Percentiles rank a stretch among this genome's conserved stretches.
phyloP scores from a whole-genome alignment of 2,329 filamentous ascomycete species.

The Calycina herbarum region DNA sequence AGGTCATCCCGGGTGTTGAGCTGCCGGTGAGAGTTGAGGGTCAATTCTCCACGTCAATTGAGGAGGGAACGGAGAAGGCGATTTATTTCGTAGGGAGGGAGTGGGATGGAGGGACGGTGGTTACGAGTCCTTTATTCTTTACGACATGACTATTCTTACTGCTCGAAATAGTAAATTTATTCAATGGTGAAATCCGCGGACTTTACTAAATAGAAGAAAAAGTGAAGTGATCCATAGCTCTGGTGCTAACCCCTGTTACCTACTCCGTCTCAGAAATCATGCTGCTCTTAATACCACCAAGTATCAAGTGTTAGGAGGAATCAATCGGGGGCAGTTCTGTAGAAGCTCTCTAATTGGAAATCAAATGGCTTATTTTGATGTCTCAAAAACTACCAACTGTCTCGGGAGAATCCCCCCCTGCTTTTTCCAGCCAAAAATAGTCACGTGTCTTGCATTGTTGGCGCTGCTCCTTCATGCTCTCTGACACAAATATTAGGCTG shows the following conservation, averaged over 20 bases:
- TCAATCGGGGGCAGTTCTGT: no score
- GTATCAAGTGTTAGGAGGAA: no score
- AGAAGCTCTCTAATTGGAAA: no score
- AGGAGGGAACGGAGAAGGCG: slow-evolving; percentile 14
- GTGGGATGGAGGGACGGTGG: slow-evolving; percentile 29
- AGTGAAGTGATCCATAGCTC: no score
- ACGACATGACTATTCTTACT: no score
- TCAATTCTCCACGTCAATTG: slow-evolving; percentile 15
- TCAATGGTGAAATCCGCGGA: no score
- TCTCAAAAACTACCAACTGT: neutral
- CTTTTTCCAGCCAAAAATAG: neutral
- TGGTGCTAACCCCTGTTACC: no score
- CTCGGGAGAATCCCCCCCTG: neutral
- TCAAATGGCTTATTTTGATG: no score
- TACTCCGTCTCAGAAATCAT: no score
- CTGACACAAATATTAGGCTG: neutral
- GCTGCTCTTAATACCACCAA: no score
- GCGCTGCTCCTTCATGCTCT: neutral
- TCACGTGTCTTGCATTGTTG: neutral
- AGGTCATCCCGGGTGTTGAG: slow-evolving; percentile 25
- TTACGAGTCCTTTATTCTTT: slow-evolving; percentile 29
- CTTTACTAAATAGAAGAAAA: no score
- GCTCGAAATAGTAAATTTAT: no score
- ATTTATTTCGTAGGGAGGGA: slow-evolving; percentile 30
- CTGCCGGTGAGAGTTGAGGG: slow-evolving; percentile 31